Evolutionary conservation across 2,329 filamentous ascomycete species (phyloP), one percentile per base, ranked within the genome.

Genomic region (Aspergillus floridensis): DNA sequence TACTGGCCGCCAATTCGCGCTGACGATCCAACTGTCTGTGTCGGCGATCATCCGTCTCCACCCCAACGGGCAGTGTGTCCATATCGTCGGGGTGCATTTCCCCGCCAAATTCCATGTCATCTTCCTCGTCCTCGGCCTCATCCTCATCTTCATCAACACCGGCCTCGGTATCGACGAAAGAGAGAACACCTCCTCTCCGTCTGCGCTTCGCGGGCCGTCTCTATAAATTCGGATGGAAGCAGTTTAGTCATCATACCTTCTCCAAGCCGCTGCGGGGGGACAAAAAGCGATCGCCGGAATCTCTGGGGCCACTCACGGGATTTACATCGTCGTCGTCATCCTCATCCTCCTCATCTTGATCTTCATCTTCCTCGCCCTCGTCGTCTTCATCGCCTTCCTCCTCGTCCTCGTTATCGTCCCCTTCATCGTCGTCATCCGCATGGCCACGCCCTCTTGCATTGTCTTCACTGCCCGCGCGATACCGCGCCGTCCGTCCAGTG

Each of bases 131-230:
- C 65, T 96, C 92, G 62, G 91, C 90, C 66, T 85, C 88, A 68
- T 96, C 92, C 68, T 96, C 92, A 64, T 96, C 88, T 60, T 90
- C 95, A 72, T 98, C 95, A 67, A 99, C 95, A 79, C 97, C 95
- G 74, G 95, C 95, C 82, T 99, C 95, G 71, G 93, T 91, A 86
- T 99, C 95, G 79, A 99, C 88, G 86, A 97, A 97, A 70, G 89
- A 88, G 68, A 91, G 91, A 64, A 91, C 86, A 65, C 85, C 84
- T 65, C 90, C 87, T 74, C 86, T 86, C 74, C 88, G 88, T 71
- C 83, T 79, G 59, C 93, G 90, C 77, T 98, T 98, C 68, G 89
- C 86, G 58, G 91, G 90, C 71, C 91, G 86, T 59, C 82, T 83
- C 84, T 88, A 65, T 11, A 53, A 48, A 59, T 29, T 16, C 38